These are phyloP conservation scores for Venustampulla echinocandica DNA, from an alignment of 495 filamentous ascomycete genomes.

Conservation along the genomic window DNA sequence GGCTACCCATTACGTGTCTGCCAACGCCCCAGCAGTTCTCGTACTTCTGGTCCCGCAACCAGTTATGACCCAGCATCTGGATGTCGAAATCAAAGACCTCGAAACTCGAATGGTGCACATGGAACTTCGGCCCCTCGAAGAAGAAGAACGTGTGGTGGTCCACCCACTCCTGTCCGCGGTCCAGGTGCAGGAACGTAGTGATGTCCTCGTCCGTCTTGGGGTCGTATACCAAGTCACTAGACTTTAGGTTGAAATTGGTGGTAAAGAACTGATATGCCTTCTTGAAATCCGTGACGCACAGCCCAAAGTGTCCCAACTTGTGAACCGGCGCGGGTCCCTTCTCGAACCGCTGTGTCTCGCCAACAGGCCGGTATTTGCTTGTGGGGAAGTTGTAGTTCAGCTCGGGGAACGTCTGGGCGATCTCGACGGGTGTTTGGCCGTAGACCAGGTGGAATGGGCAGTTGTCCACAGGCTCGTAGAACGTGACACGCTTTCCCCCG, in stretches of 20 bases:
- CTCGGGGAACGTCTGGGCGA: slow-evolving; percentile 33
- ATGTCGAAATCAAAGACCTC: slow-evolving; percentile 73
- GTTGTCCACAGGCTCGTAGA: slow-evolving; percentile 49
- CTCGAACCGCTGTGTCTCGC: slow-evolving; percentile 43
- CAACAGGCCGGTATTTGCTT: slow-evolving; percentile 39
- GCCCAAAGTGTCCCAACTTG: slow-evolving; percentile 68
- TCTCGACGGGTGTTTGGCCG: slow-evolving; percentile 38
- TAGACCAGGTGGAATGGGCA: slow-evolving; percentile 51
- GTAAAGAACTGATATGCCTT: slow-evolving; percentile 54
- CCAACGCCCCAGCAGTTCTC: slow-evolving; percentile 65
- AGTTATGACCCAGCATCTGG: slow-evolving; percentile 65
- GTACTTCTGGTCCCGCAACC: slow-evolving; percentile 55
- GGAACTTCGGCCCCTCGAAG: slow-evolving; percentile 40
- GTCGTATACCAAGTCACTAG: slow-evolving; percentile 47
- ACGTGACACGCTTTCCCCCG: slow-evolving; percentile 48
- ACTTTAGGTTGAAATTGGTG: slow-evolving; percentile 57
- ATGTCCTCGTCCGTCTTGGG: slow-evolving; percentile 37
- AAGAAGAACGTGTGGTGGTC: slow-evolving; percentile 76
- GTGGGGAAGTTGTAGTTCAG: slow-evolving; percentile 39
- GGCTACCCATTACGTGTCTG: slow-evolving; percentile 56
- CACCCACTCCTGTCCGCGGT: slow-evolving; percentile 48
- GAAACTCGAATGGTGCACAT: slow-evolving; percentile 66
- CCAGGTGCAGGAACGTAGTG: slow-evolving; percentile 55
- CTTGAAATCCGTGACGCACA: slow-evolving; percentile 52
- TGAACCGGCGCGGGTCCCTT: slow-evolving; percentile 62